Conservation (phyloP, 2,329 filamentous ascomycete species). For the Colletotrichum melonis region DNA sequence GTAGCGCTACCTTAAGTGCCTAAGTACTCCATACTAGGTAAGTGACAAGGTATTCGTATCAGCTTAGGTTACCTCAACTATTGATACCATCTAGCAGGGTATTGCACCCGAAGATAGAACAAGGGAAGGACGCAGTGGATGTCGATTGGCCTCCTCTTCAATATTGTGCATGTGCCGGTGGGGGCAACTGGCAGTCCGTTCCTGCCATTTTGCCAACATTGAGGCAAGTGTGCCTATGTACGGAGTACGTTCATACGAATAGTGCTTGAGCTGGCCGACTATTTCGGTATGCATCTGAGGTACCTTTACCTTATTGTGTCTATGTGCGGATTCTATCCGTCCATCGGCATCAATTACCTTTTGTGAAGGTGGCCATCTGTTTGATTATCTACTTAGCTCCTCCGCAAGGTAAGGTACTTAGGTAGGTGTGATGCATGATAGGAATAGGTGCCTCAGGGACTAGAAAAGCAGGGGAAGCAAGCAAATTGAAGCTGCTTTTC, state of each 20-base stretch:
- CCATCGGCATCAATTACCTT: background rate
- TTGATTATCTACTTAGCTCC: background rate
- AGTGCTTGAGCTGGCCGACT: background rate
- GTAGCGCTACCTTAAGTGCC: no score
- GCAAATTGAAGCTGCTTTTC: background rate
- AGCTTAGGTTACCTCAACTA: background rate
- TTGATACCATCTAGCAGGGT: background rate
- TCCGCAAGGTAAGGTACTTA: background rate
- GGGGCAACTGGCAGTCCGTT: background rate
- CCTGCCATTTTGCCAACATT: background rate
- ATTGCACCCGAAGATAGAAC: background rate
- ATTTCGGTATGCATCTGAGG: background rate
- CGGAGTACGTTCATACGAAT: background rate
- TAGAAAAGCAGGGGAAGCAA: background rate
- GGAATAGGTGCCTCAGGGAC: background rate
- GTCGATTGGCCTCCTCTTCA: background rate
- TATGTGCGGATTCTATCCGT: no score
- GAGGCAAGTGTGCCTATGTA: background rate
- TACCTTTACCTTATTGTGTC: no score
- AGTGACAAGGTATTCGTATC: background rate
- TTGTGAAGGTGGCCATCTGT: background rate
- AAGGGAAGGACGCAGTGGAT: background rate
- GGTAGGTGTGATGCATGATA: background rate
- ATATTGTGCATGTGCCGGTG: background rate
- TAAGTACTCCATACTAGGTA: background rate